phyloP scores from a whole-genome alignment of 1,139 yeast species.

The Protomyces macrosporus region DNA sequence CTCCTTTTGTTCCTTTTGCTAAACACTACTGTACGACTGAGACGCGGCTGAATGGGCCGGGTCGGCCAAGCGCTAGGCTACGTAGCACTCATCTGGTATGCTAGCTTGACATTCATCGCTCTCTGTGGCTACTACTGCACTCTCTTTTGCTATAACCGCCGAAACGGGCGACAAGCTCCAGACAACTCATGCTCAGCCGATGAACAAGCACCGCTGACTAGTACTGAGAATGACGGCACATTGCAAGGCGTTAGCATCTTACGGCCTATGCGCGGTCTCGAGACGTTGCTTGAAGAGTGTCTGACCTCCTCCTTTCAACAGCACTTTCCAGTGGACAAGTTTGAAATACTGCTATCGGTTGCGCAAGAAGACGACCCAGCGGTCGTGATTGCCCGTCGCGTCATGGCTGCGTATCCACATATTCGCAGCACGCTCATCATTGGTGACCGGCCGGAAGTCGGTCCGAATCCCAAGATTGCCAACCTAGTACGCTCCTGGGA shows the following conservation, averaged over 20 bases:
- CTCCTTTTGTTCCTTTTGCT: too few relatives aligned
- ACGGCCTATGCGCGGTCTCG: conserved; percentile 80
- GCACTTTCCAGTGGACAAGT: conserved; percentile 52
- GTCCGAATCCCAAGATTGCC: conserved; percentile 87
- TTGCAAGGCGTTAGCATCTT: conserved; percentile 64
- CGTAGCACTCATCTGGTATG: not conserved
- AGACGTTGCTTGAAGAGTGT: conserved; percentile 66
- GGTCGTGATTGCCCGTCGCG: conserved; percentile 49
- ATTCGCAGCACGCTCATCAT: conserved; percentile 58
- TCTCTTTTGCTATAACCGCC: not conserved
- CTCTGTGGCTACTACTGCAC: not conserved
- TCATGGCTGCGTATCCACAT: conserved; percentile 53
- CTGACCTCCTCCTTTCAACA: conserved; percentile 65
- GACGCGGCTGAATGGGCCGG: not conserved
- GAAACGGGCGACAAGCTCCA: not conserved
- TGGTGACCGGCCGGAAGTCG: conserved; percentile 47
- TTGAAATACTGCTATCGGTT: conserved; percentile 73
- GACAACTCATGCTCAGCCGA: not conserved
- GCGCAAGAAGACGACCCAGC: conserved; percentile 63
- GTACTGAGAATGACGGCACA: too few relatives aligned
- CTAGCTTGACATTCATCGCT: not conserved
- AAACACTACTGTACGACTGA: too few relatives aligned
- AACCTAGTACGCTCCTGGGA: conserved; percentile 73
- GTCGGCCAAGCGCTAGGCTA: not conserved
- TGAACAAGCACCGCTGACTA: too few relatives aligned